These are phyloP conservation scores for Hamamelis virginiana DNA, from an alignment of 164 flowering plant species.

Conservation along the genomic window DNA sequence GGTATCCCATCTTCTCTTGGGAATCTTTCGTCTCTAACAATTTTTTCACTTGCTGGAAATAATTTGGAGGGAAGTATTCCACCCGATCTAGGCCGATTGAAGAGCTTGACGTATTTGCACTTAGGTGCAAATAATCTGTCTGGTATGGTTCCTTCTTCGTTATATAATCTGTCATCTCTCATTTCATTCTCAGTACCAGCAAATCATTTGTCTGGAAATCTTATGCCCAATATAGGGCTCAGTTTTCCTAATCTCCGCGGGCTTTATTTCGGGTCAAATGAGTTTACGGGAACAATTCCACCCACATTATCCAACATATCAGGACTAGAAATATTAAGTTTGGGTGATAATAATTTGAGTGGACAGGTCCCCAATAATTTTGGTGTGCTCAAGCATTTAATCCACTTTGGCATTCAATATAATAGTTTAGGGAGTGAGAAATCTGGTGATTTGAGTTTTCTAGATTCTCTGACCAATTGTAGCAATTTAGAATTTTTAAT, in stretches of 20 bases:
- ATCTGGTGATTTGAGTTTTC: slow-evolving; percentile 16
- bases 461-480: slow-evolving; percentile 20
- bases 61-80: slow-evolving; percentile 17
- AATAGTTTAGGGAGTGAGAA: slow-evolving; percentile 15
- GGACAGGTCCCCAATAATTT: slow-evolving; percentile 11
- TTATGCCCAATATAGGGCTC: slow-evolving; percentile 8
- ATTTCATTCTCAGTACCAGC: not conserved
- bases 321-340: slow-evolving; percentile 7
- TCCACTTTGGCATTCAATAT: not conserved
- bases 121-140: slow-evolving; percentile 9
- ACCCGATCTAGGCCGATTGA: not conserved
- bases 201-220: slow-evolving; percentile 6
- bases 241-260: slow-evolving; percentile 11
- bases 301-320: slow-evolving; percentile 17
- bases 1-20: slow-evolving; percentile 15
- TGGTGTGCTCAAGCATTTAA: slow-evolving; percentile 10
- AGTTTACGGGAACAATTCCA: slow-evolving; percentile 16
- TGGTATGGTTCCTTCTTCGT: slow-evolving; percentile 9
- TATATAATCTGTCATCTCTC: slow-evolving; percentile 13
- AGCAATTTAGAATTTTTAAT: slow-evolving; percentile 2
- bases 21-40: slow-evolving; percentile 12
- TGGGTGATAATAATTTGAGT: not conserved
- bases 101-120: not conserved
- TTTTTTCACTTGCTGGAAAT: not conserved
- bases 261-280: not conserved